Conservation (phyloP, 495 filamentous ascomycete species). For the Cercophora scortea region DNA sequence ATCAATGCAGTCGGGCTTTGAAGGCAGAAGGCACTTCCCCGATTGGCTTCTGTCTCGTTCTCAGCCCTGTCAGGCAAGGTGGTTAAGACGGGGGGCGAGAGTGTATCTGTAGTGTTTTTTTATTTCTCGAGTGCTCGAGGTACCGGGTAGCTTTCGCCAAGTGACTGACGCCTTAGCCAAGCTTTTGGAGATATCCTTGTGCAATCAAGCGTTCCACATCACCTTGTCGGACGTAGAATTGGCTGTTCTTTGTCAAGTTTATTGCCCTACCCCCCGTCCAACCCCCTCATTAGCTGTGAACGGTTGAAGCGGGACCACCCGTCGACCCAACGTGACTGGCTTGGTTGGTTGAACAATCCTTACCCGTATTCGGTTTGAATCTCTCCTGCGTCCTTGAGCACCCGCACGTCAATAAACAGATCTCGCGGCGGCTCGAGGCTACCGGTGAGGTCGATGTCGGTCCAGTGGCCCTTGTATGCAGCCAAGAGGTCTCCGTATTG, state of each 20-base stretch:
- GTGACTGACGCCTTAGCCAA: constrained; percentile 51
- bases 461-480: constrained; percentile 98
- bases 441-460: constrained; percentile 93
- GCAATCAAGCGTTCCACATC: constrained; percentile 93
- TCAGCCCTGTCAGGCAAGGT: too few species aligned
- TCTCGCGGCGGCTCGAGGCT: constrained; percentile 90
- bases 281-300: background rate
- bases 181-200: constrained; percentile 92
- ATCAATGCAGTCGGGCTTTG: too few species aligned
- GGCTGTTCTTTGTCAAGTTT: constrained; percentile 94
- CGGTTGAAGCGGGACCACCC: background rate
- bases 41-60: too few species aligned
- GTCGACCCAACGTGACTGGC: background rate
- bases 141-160: background rate
- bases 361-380: constrained; percentile 99
- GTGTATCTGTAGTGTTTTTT: too few species aligned
- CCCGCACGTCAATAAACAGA: constrained; percentile 94
- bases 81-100: too few species aligned
- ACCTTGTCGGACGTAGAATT: constrained; percentile 93
- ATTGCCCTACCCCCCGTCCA: constrained; percentile 60
- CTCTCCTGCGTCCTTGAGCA: constrained; percentile 94
- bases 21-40: too few species aligned
- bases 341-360: constrained; percentile 17
- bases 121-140: too few species aligned
- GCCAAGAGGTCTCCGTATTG: constrained; percentile 88